phyloP scores from a whole-genome alignment of 2,329 filamentous ascomycete species.

The Botryotinia globosa region DNA sequence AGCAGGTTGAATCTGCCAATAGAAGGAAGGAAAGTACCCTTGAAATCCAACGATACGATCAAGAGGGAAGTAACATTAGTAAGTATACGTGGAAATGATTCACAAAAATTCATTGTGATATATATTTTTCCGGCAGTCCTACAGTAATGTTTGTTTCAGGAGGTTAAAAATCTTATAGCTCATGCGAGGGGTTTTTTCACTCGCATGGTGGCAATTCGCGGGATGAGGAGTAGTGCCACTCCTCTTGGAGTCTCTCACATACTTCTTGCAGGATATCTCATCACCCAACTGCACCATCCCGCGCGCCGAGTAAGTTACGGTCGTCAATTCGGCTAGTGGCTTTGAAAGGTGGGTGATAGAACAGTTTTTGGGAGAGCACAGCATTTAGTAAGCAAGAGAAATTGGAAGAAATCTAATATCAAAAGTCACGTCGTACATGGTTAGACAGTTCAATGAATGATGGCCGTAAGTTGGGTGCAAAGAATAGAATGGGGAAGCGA shows the following conservation, averaged over 20 bases:
- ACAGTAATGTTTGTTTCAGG: conserved; percentile 19
- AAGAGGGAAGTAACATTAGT: conserved; percentile 12
- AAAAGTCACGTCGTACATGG: not conserved
- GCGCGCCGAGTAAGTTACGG: conserved; percentile 12
- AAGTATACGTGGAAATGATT: conserved; percentile 19
- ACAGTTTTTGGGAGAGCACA: conserved; percentile 1
- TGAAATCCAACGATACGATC: conserved; percentile 12
- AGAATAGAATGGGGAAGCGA: not conserved
- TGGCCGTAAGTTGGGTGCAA: not conserved
- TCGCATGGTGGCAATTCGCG: conserved; percentile 21
- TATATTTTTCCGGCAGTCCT: conserved; percentile 4
- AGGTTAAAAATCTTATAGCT: conserved; percentile 4
- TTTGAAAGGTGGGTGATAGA: conserved; percentile 15
- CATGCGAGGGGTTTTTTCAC: conserved; percentile 18
- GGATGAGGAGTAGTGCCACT: conserved; percentile 3
- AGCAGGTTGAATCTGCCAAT: conserved; percentile 20
- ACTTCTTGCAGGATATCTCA: conserved; percentile 6
- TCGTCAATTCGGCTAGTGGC: conserved; percentile 16
- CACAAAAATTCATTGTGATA: conserved; percentile 20
- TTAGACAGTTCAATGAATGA: not conserved
- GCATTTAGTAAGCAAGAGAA: conserved; percentile 15
- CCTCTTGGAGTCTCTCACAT: conserved; percentile 12
- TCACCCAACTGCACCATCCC: conserved; percentile 18
- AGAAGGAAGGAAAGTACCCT: conserved; percentile 4
- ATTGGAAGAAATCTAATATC: not conserved